phyloP scores from a whole-genome alignment of 805 yeast species.

The Torulaspora gathmanii region DNA sequence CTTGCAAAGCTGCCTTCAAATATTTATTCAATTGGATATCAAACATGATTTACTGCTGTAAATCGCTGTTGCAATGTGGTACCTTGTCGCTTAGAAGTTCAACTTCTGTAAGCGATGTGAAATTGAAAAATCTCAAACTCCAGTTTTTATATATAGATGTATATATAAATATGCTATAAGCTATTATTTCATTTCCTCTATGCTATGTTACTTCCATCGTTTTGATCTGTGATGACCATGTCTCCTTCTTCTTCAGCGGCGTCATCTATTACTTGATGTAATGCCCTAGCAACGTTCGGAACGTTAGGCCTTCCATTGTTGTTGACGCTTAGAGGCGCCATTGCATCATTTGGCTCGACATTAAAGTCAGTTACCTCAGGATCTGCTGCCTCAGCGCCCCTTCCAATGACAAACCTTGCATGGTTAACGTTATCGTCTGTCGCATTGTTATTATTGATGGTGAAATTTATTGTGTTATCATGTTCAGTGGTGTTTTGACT shows the following conservation, averaged over 20 bases:
- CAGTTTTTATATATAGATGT: not conserved
- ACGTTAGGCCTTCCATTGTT: conserved; percentile 7
- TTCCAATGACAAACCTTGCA: conserved; percentile 1
- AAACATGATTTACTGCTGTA: conserved; percentile 16
- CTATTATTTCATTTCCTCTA: not conserved
- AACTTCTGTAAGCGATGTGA: not conserved
- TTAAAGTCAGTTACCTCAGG: conserved; percentile 1
- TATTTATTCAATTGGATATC: conserved; percentile 20
- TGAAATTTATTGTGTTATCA: conserved; percentile 1
- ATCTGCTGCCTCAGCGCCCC: not conserved
- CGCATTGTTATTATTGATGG: not conserved
- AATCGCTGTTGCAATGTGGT: no score
- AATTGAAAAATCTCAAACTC: conserved; percentile 1
- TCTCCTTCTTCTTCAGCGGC: conserved; percentile 11
- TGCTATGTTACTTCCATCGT: conserved; percentile 7
- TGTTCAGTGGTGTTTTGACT: not conserved
- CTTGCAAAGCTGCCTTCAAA: conserved; percentile 6
- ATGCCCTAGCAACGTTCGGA: conserved; percentile 2
- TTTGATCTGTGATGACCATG: conserved; percentile 11
- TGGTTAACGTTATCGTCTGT: not conserved
- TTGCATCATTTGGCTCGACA: conserved; percentile 3
- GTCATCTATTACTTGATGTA: conserved; percentile 5
- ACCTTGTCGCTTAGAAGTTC: not conserved
- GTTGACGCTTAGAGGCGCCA: conserved; percentile 6
- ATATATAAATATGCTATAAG: not conserved